Evolutionary conservation across 192 early-diverging fungal genomes (phyloP).

Genomic region (Diversispora epigaea): DNA sequence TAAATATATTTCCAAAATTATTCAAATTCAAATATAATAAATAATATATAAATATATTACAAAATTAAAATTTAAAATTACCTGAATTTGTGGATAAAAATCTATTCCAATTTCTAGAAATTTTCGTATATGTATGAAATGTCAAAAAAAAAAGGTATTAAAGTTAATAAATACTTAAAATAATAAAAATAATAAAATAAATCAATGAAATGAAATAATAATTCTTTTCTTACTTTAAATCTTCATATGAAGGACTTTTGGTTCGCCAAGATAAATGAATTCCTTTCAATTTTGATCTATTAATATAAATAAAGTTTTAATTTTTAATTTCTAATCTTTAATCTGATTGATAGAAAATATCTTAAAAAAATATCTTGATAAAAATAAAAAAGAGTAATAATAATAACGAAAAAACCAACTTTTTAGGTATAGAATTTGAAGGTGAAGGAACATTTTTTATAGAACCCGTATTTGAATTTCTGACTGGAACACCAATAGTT

Average conservation of each 20-base stretch:
- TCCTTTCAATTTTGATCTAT: constrained; percentile 26
- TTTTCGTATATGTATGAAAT: background rate
- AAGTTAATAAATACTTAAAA: too few relatives aligned
- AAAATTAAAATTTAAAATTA: constrained; percentile 5
- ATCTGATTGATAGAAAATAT: too few relatives aligned
- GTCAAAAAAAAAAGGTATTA: too few relatives aligned
- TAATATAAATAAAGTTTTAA: too few relatives aligned
- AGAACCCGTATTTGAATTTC: too few relatives aligned
- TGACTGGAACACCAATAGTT: background rate
- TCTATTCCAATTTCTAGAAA: constrained; percentile 58
- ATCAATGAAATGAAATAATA: background rate
- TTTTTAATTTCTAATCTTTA: too few relatives aligned
- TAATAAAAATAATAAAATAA: background rate
- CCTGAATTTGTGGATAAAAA: constrained; percentile 61
- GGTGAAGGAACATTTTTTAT: background rate
- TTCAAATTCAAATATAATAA: background rate
- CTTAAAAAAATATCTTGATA: too few relatives aligned
- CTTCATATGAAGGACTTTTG: constrained; percentile 26
- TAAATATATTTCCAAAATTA: background rate
- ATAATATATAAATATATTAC: too few relatives aligned
- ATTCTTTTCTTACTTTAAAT: constrained; percentile 27
- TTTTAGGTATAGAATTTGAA: background rate
- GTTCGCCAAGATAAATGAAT: constrained; percentile 10
- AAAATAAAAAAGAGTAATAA: too few relatives aligned
- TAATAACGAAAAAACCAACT: too few relatives aligned